phyloP scores from a whole-genome alignment of 768 basidiomycete genomes.

The Mycena alexandri region DNA sequence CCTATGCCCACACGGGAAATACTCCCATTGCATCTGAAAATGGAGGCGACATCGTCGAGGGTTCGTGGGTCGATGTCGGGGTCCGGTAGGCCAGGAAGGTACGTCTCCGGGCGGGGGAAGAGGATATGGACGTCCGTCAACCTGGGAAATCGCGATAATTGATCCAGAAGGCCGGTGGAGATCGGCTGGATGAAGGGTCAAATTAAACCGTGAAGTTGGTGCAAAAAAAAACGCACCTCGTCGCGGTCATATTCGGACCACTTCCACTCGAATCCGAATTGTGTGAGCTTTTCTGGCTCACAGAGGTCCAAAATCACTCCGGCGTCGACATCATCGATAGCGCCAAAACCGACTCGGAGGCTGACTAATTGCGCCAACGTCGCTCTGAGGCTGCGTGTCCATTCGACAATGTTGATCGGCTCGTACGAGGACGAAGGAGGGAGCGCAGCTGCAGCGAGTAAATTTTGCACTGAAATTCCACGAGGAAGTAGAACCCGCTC shows the following conservation, averaged over 20 bases:
- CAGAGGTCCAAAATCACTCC: conserved; percentile 17
- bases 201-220: conserved; percentile 6
- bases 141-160: conserved; percentile 1
- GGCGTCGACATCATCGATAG: conserved; percentile 14
- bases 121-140: conserved; percentile 23
- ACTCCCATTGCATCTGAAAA: conserved; percentile 17
- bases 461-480: conserved; percentile 6
- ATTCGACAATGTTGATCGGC: background rate
- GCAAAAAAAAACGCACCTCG: conserved; percentile 11
- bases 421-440: conserved; percentile 1
- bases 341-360: conserved; percentile 34
- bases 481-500: conserved; percentile 24
- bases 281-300: conserved; percentile 18
- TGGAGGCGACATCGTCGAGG: conserved; percentile 8
- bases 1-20: conserved; percentile 26
- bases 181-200: conserved; percentile 5
- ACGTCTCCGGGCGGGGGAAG: conserved; percentile 22
- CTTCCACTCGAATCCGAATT: conserved; percentile 36
- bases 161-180: background rate
- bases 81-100: background rate
- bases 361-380: conserved; percentile 19
- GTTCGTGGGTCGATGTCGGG: conserved; percentile 12
- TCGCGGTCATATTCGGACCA: conserved; percentile 22
- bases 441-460: conserved; percentile 1
- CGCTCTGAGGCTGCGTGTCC: conserved; percentile 3